A percentile compares a stretch with the other conserved stretches of the same genome.
Conservation (phyloP, 73 alveolate genomes). For the Paraurostyla sp. region DNA sequence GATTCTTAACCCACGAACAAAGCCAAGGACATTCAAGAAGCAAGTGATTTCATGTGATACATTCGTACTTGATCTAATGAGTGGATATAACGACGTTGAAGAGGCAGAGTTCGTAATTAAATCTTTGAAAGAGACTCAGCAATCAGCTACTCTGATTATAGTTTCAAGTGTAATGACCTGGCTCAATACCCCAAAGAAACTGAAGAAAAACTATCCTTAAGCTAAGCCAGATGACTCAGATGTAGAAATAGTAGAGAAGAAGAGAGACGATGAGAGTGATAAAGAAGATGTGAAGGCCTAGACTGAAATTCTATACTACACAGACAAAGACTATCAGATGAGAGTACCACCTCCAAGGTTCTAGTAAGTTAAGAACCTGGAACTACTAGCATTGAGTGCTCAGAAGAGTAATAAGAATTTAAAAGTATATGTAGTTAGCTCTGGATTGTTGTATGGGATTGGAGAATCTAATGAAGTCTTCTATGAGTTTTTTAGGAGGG, state of each 20-base stretch:
- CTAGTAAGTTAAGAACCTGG: constrained; percentile 87
- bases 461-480: constrained; percentile 90
- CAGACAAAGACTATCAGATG: constrained; percentile 85
- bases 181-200: constrained; percentile 91
- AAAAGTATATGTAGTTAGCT: constrained; percentile 91
- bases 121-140: constrained; percentile 8
- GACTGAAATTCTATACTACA: constrained; percentile 74
- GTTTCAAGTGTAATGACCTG: constrained; percentile 94
- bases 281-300: constrained; percentile 77
- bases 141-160: constrained; percentile 77
- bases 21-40: constrained; percentile 58
- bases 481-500: constrained; percentile 83
- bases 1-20: neutral
- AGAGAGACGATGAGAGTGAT: constrained; percentile 70
- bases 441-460: constrained; percentile 97
- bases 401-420: constrained; percentile 83
- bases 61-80: constrained; percentile 37
- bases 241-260: constrained; percentile 48
- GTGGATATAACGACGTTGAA: neutral
- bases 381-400: constrained; percentile 82
- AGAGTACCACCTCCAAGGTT: constrained; percentile 91
- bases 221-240: constrained; percentile 60
- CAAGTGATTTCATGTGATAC: constrained; percentile 44
- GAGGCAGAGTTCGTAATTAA: constrained; percentile 57
- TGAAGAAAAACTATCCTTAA: constrained; percentile 70